Conservation (phyloP, 2,329 filamentous ascomycete genomes). For the Incumbomyces delicatus region DNA sequence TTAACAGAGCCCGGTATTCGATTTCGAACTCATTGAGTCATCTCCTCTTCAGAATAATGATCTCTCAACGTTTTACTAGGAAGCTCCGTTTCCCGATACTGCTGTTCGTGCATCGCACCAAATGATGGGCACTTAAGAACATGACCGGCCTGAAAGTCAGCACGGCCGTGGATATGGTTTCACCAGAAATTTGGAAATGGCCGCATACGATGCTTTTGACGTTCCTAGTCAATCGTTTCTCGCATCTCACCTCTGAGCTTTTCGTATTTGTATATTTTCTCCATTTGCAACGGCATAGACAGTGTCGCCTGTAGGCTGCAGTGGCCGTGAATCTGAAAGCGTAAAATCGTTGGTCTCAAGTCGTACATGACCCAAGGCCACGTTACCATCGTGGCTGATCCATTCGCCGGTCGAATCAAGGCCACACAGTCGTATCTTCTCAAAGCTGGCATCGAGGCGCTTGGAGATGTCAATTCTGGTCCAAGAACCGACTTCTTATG, state of each 20-base stretch:
- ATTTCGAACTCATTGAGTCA: constrained; percentile 41
- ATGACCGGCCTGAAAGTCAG: constrained; percentile 34
- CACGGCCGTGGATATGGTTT: constrained; percentile 44
- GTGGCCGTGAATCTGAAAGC: constrained; percentile 38
- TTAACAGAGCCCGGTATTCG: constrained; percentile 26
- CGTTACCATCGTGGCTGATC: constrained; percentile 35
- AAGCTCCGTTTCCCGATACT: constrained; percentile 47
- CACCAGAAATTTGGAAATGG: constrained; percentile 35
- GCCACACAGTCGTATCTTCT: constrained; percentile 36
- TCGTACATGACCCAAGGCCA: constrained; percentile 42
- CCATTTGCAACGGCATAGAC: constrained; percentile 52
- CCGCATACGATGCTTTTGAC: constrained; percentile 36
- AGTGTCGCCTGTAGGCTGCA: constrained; percentile 28
- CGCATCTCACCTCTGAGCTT: constrained; percentile 30
- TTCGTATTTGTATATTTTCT: constrained; percentile 49
- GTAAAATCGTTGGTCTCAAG: constrained; percentile 46
- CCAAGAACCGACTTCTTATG: background rate
- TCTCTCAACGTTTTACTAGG: constrained; percentile 40
- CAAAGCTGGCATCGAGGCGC: constrained; percentile 25
- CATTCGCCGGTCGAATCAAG: constrained; percentile 39
- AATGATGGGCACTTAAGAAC: constrained; percentile 34
- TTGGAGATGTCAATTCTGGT: constrained; percentile 4
- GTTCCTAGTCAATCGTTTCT: constrained; percentile 38
- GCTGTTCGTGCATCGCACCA: constrained; percentile 29
- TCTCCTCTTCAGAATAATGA: constrained; percentile 39